phyloP scores from a whole-genome alignment of 495 filamentous ascomycete genomes.

The Penicillium atrosanguineum region DNA sequence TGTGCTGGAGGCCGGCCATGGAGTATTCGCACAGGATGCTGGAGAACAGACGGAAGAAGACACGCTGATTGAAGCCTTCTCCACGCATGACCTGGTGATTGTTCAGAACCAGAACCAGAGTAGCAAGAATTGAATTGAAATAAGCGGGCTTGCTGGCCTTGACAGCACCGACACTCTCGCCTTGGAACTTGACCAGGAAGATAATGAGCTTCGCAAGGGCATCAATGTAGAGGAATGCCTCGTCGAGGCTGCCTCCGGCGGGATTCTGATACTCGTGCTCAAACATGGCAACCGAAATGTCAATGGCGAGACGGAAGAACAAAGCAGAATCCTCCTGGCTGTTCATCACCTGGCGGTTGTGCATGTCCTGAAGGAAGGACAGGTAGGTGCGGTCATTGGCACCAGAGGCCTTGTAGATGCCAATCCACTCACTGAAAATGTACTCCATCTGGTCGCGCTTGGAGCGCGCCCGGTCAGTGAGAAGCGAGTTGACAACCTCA shows the following conservation, averaged over 20 bases:
- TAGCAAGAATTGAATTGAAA: slow-evolving; percentile 69
- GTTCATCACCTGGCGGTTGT: slow-evolving; percentile 65
- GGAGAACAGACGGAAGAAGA: slow-evolving; percentile 90
- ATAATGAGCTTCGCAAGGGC: slow-evolving; percentile 83
- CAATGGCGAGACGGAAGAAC: slow-evolving; percentile 81
- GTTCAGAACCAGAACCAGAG: slow-evolving; percentile 78
- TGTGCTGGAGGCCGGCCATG: slow-evolving; percentile 42
- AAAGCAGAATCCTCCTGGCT: slow-evolving; percentile 68
- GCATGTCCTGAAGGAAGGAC: slow-evolving; percentile 83
- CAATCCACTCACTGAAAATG: slow-evolving; percentile 90
- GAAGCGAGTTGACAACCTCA: slow-evolving; percentile 45
- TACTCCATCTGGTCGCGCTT: slow-evolving; percentile 86
- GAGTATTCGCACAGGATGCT: slow-evolving; percentile 72
- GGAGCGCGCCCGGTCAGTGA: slow-evolving; percentile 48
- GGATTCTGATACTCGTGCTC: slow-evolving; percentile 62
- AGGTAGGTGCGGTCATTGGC: slow-evolving; percentile 66
- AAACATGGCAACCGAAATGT: slow-evolving; percentile 70
- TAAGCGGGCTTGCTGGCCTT: slow-evolving; percentile 60
- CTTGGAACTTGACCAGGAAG: slow-evolving; percentile 68
- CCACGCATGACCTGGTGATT: slow-evolving; percentile 79
- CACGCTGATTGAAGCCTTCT: slow-evolving; percentile 79
- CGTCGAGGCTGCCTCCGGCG: slow-evolving; percentile 55
- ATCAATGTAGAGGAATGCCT: slow-evolving; percentile 75
- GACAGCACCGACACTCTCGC: slow-evolving; percentile 55
- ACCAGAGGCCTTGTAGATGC: slow-evolving; percentile 70